These are phyloP conservation scores for Claviceps pazoutovae DNA, from an alignment of 2,329 filamentous ascomycete species.

Conservation along the genomic window DNA sequence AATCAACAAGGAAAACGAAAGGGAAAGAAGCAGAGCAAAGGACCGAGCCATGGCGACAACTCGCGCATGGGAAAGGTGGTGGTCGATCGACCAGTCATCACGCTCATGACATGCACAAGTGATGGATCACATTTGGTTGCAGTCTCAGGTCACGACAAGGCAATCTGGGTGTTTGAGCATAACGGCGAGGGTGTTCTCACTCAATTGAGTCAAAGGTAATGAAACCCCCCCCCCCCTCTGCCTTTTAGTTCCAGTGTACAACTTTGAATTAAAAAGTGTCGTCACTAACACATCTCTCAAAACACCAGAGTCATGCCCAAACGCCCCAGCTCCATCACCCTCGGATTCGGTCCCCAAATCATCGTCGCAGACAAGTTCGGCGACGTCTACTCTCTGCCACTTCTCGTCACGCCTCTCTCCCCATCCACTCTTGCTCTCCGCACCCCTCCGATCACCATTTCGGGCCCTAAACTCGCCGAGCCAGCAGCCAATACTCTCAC, in stretches of 20 bases:
- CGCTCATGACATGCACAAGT: slow-evolving; percentile 49
- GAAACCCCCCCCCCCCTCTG: neutral
- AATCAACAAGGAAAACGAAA: slow-evolving; percentile 11
- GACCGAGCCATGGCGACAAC: slow-evolving; percentile 9
- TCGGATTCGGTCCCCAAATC: slow-evolving; percentile 61
- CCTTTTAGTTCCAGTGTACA: neutral
- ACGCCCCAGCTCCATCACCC: slow-evolving; percentile 61
- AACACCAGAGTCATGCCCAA: slow-evolving; percentile 65
- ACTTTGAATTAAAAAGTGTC: too few relatives aligned
- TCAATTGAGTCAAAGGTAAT: slow-evolving; percentile 58
- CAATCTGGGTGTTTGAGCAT: slow-evolving; percentile 67
- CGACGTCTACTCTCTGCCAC: slow-evolving; percentile 80
- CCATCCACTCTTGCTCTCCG: slow-evolving; percentile 6
- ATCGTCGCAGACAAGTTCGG: slow-evolving; percentile 90
- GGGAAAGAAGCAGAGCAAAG: slow-evolving; percentile 16
- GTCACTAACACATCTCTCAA: neutral
- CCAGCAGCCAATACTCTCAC: slow-evolving; percentile 44
- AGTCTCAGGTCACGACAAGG: slow-evolving; percentile 85
- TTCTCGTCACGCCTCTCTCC: slow-evolving; percentile 25
- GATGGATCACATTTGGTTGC: slow-evolving; percentile 58
- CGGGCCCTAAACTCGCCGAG: slow-evolving; percentile 20
- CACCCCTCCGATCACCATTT: neutral
- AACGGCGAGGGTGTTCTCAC: slow-evolving; percentile 45
- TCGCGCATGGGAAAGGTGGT: slow-evolving; percentile 17
- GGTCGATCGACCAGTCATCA: slow-evolving; percentile 50